Percentiles rank a stretch among this genome's conserved stretches.
Evolutionary conservation across 208 protist genomes (phyloP).

Genomic region (Wallacemonas sp.): DNA sequence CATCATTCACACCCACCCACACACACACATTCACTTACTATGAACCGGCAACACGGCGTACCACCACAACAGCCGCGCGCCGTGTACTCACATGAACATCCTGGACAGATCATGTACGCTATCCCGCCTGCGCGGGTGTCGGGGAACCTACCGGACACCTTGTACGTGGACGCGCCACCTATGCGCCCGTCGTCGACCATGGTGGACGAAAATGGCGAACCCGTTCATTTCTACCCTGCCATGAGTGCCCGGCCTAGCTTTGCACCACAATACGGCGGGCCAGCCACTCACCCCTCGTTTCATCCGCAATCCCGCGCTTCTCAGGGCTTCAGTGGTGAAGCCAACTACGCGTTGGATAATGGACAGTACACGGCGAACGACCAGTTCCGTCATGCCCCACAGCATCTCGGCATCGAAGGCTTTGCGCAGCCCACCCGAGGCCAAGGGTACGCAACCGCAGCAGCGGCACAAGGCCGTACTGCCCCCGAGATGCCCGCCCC

Average conservation of each 20-base stretch:
- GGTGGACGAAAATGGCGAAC: conserved; percentile 7
- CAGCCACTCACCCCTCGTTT: not conserved
- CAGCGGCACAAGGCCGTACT: not conserved
- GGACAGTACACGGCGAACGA: not conserved
- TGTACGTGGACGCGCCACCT: not conserved
- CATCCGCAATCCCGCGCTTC: not conserved
- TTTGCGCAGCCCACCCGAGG: too few species aligned
- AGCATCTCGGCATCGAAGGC: too few species aligned
- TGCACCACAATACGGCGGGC: not conserved
- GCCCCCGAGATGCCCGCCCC: not conserved
- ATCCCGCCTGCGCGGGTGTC: not conserved
- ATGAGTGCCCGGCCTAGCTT: conserved; percentile 4
- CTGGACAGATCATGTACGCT: conserved; percentile 6
- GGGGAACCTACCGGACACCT: not conserved
- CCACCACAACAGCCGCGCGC: not conserved
- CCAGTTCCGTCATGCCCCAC: not conserved
- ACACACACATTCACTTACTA: too few species aligned
- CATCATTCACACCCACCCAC: too few species aligned
- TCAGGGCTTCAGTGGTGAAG: not conserved
- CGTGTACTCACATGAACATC: not conserved
- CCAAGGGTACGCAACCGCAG: too few species aligned
- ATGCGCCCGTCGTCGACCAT: conserved; percentile 7
- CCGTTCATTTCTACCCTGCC: conserved; percentile 3
- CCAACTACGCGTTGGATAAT: not conserved
- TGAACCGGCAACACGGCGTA: not conserved